Evolutionary conservation across 2,329 filamentous ascomycete species (phyloP).

Genomic region (Colletotrichum orbiculare): DNA sequence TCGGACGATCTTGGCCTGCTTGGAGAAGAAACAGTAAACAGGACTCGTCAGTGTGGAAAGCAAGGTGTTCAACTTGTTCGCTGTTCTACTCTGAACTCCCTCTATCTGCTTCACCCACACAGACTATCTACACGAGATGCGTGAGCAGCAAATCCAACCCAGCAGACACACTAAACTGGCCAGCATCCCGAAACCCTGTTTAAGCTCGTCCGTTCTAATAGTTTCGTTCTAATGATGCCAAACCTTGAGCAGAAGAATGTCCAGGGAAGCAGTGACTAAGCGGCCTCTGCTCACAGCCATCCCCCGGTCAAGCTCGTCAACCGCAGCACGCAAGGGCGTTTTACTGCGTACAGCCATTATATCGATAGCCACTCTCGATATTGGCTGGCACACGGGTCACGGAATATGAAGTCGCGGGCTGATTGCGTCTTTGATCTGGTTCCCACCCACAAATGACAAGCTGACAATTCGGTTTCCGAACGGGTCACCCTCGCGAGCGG

Average conservation of each 20-base stretch:
- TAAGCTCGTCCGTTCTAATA: background rate
- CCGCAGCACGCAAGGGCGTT: constrained; percentile 6
- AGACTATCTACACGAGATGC: too few relatives aligned
- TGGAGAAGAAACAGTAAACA: background rate
- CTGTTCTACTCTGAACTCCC: background rate
- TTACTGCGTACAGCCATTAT: background rate
- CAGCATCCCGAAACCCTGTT: background rate
- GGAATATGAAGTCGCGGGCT: constrained; percentile 3
- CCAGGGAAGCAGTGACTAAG: background rate
- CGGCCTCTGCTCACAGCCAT: background rate
- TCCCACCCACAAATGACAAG: background rate
- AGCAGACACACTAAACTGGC: background rate
- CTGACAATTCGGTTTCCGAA: constrained; percentile 1
- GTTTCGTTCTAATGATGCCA: too few relatives aligned
- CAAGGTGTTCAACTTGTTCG: background rate
- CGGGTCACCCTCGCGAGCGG: background rate
- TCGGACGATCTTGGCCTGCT: background rate
- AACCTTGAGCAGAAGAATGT: too few relatives aligned
- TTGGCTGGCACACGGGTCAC: background rate
- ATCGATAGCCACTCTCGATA: background rate
- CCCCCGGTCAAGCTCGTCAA: constrained; percentile 5
- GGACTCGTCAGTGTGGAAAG: background rate
- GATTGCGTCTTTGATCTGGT: constrained; percentile 8
- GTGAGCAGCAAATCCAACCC: too few relatives aligned
- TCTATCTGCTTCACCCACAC: background rate